These are phyloP conservation scores for Heliosperma pusillum DNA, from an alignment of 148 eudicot genomes.

Conservation along the genomic window DNA sequence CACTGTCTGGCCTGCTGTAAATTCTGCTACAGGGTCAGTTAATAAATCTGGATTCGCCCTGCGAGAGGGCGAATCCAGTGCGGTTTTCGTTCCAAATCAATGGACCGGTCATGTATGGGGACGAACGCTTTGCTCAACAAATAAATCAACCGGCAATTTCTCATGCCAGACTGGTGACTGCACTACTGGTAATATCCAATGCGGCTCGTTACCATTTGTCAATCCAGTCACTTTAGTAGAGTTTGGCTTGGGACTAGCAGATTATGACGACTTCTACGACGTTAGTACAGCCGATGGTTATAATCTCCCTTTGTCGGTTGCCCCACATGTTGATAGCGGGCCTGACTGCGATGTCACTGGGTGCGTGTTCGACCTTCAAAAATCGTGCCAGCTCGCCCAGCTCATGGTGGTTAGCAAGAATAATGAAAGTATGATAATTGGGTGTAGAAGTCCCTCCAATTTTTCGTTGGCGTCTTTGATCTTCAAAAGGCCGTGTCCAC, in stretches of 20 bases:
- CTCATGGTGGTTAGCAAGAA: not conserved
- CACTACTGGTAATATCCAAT: constrained; percentile 45
- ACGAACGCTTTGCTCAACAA: constrained; percentile 43
- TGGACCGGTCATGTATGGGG: constrained; percentile 63
- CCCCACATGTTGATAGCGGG: constrained; percentile 3
- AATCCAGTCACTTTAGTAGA: constrained; percentile 34
- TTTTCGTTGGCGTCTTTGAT: not conserved
- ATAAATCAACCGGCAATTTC: constrained; percentile 44
- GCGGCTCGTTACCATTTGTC: constrained; percentile 20
- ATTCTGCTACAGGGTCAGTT: constrained; percentile 21
- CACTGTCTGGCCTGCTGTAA: constrained; percentile 61
- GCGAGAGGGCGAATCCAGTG: constrained; percentile 31
- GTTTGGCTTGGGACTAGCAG: not conserved
- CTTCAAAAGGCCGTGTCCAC: not conserved
- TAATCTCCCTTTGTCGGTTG: constrained; percentile 12
- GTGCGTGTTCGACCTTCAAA: constrained; percentile 7
- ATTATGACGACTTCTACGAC: constrained; percentile 34
- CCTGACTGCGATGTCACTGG: constrained; percentile 1
- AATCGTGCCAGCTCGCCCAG: not conserved
- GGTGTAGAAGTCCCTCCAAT: not conserved
- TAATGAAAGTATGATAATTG: not conserved
- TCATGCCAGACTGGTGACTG: constrained; percentile 62
- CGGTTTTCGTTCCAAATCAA: constrained; percentile 20
- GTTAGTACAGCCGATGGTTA: not conserved
- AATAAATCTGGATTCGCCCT: constrained; percentile 44